Conservation (phyloP, 2,329 filamentous ascomycete genomes). For the Colletotrichum tanaceti region DNA sequence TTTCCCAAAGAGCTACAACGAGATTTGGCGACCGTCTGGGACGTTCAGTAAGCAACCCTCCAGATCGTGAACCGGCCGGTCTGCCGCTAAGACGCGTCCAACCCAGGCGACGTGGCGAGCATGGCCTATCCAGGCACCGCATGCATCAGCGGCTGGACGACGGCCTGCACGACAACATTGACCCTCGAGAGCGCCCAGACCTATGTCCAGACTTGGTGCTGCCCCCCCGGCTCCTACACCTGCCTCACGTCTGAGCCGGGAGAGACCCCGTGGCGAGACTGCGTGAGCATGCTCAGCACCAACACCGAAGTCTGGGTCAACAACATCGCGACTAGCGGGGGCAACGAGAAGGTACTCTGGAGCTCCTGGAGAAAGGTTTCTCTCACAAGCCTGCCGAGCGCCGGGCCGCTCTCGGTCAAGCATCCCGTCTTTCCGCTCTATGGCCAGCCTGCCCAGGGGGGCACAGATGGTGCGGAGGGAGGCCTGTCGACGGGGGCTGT, state of each 20-base stretch:
- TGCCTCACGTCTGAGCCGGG: not conserved
- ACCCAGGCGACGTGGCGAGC: slow-evolving; percentile 11
- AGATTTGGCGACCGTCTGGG: slow-evolving; percentile 1
- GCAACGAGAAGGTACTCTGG: not conserved
- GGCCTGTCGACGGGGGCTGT: slow-evolving; percentile 10
- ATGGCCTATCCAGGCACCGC: slow-evolving; percentile 30
- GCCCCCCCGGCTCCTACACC: slow-evolving; percentile 4
- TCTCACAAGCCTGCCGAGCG: not conserved
- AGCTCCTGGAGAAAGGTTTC: slow-evolving; percentile 11
- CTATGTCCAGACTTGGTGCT: slow-evolving; percentile 26
- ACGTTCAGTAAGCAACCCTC: slow-evolving; percentile 9
- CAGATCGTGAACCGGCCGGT: no score
- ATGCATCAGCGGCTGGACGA: slow-evolving; percentile 28
- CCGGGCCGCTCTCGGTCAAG: not conserved
- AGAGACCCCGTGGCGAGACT: slow-evolving; percentile 4
- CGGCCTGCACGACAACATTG: slow-evolving; percentile 17
- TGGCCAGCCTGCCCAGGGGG: not conserved
- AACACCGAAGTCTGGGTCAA: slow-evolving; percentile 23
- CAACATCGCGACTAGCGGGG: slow-evolving; percentile 7
- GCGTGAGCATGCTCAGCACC: slow-evolving; percentile 18
- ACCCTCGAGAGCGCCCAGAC: not conserved
- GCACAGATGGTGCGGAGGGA: not conserved
- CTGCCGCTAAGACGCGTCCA: not conserved
- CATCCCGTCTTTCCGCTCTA: slow-evolving; percentile 27
- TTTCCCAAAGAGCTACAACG: slow-evolving; percentile 11